A percentile compares a stretch with the other conserved stretches of the same genome.
Conservation (phyloP, 768 basidiomycete genomes). For the Pulveroboletus frians region DNA sequence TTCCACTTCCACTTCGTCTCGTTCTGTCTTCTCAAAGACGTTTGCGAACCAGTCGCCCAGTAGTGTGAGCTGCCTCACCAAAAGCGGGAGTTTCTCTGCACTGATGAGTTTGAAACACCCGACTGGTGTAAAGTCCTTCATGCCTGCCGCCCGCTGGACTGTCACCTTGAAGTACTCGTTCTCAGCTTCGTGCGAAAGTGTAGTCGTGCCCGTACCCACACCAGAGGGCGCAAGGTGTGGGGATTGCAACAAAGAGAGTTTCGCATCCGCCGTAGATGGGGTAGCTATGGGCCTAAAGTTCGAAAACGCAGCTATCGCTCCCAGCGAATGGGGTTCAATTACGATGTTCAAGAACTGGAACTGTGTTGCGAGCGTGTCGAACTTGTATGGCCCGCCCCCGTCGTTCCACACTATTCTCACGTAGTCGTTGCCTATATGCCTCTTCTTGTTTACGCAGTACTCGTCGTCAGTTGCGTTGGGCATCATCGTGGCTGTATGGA, state of each 20-base stretch:
- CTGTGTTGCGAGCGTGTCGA: slow-evolving; percentile 87
- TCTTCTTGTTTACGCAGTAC: slow-evolving; percentile 79
- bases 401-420: slow-evolving; percentile 98
- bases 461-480: slow-evolving; percentile 69
- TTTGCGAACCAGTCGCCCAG: slow-evolving; percentile 88
- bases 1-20: slow-evolving; percentile 66
- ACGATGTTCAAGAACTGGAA: slow-evolving; percentile 99
- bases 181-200: slow-evolving; percentile 52
- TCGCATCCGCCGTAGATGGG: slow-evolving; percentile 10
- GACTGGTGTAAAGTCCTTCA: slow-evolving; percentile 91
- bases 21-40: slow-evolving; percentile 69
- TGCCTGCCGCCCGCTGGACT: slow-evolving; percentile 80
- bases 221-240: slow-evolving; percentile 13
- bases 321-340: slow-evolving; percentile 87
- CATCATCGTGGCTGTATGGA: slow-evolving; percentile 97
- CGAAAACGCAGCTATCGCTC: slow-evolving; percentile 79
- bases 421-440: slow-evolving; percentile 94
- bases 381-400: slow-evolving; percentile 80
- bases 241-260: slow-evolving; percentile 16
- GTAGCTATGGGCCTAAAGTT: slow-evolving; percentile 39
- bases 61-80: slow-evolving; percentile 84
- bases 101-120: slow-evolving; percentile 95
- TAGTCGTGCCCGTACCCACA: slow-evolving; percentile 7
- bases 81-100: slow-evolving; percentile 76
- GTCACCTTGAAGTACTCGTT: slow-evolving; percentile 96